phyloP scores from a whole-genome alignment of 306 rosid species.

The Dryas drummondii region DNA sequence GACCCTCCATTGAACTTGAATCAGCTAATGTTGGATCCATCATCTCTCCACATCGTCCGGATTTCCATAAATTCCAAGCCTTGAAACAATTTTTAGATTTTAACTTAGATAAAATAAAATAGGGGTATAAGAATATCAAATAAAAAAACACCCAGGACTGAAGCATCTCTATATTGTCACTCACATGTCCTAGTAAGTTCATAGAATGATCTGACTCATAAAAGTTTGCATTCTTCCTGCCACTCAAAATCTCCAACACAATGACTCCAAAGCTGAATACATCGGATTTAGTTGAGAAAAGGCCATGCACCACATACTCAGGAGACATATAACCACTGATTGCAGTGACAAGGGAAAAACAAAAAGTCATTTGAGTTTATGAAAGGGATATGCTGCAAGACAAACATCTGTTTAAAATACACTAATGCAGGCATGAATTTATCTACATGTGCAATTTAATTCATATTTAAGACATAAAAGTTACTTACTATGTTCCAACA shows the following conservation, averaged over 20 bases:
- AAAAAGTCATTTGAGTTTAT: neutral
- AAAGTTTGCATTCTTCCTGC: slow-evolving; percentile 16
- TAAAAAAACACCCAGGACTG: neutral
- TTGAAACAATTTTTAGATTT: neutral
- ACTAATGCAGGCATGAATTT: neutral
- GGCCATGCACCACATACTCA: slow-evolving; percentile 11
- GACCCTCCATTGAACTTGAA: slow-evolving; percentile 2
- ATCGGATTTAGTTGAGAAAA: slow-evolving; percentile 16
- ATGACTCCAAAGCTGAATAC: slow-evolving; percentile 25
- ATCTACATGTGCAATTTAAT: neutral
- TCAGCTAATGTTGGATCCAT: slow-evolving; percentile 17
- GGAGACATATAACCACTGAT: slow-evolving; percentile 28
- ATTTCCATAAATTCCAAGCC: slow-evolving; percentile 27
- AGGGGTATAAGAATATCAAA: neutral
- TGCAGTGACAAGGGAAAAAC: neutral
- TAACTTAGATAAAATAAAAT: neutral
- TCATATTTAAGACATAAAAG: neutral
- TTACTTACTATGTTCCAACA: slow-evolving; percentile 22
- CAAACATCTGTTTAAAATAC: neutral
- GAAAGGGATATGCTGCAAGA: neutral
- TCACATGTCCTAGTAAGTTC: slow-evolving; percentile 29
- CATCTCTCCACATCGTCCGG: slow-evolving; percentile 1
- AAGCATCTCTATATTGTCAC: neutral
- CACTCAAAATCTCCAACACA: slow-evolving; percentile 18
- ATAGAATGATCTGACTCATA: slow-evolving; percentile 3